Evolutionary conservation across 1,284 basidiomycete genomes (phyloP).

Genomic region (Ganoderma sinense): DNA sequence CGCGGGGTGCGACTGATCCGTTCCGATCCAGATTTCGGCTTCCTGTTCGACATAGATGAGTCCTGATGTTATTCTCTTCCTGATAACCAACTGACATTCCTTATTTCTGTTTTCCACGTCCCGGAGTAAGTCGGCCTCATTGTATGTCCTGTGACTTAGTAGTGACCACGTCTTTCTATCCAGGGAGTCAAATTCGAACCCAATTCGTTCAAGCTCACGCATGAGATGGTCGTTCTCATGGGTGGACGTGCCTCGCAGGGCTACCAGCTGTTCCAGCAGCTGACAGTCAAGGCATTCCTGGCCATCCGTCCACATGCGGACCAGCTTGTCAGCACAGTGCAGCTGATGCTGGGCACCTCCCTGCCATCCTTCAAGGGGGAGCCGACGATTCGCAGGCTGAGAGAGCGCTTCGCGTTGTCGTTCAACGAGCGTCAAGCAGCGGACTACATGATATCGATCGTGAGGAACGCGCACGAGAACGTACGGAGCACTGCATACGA

Average conservation of each 20-base stretch:
- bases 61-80: slow-evolving; percentile 38
- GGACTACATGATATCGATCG: slow-evolving; percentile 88
- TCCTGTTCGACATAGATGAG: slow-evolving; percentile 98
- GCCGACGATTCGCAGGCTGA: slow-evolving; percentile 85
- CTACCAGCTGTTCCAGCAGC: slow-evolving; percentile 92
- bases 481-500: slow-evolving; percentile 92
- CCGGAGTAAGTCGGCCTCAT: slow-evolving; percentile 40
- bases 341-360: slow-evolving; percentile 94
- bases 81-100: slow-evolving; percentile 34
- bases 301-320: slow-evolving; percentile 92
- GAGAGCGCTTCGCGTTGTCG: slow-evolving; percentile 87
- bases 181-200: slow-evolving; percentile 98
- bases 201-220: slow-evolving; percentile 96
- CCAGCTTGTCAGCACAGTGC: slow-evolving; percentile 88
- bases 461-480: slow-evolving; percentile 96
- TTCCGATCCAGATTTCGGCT: slow-evolving; percentile 85
- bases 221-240: slow-evolving; percentile 99
- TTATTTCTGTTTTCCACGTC: slow-evolving; percentile 46
- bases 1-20: background rate
- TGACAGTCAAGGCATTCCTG: slow-evolving; percentile 96
- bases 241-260: slow-evolving; percentile 94
- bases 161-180: background rate
- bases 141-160: background rate
- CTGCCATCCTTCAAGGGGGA: slow-evolving; percentile 98
- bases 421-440: slow-evolving; percentile 92